Base-by-base conservation (phyloP, 805 yeast genomes). In the Kazachstania viticola region DNA sequence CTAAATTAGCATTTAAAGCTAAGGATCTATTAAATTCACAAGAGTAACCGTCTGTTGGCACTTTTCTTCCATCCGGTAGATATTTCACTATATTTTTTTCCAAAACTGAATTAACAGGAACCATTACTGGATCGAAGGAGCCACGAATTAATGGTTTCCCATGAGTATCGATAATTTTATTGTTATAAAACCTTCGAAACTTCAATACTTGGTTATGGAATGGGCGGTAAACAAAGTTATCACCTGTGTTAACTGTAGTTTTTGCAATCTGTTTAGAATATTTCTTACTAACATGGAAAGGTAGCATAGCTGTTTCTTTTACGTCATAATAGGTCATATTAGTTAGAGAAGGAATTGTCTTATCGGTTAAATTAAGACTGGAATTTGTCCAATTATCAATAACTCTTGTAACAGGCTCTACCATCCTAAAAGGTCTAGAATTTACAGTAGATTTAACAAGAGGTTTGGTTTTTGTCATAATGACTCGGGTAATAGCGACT, bases 101-200 rank as follows among this genome's bases (percentile, higher is more conserved):
- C 31, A 79, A 51, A 21, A 63, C 57, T 22, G 64, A 56, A 56
- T 79, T 83, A 28, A 77, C 28, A 18, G 91, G 87, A 23, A 61
- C 63, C 29, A 79, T 59, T 9, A 76, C 22, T 4, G 81, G 77
- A 51, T 78, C 84, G 15, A 76, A 46, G 16, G 69, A 65, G n/a
- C 77, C 63, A 41, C 83, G 64, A 24, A 79, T 41, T 31, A 75
- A 49, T 25, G 81, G 79, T 46, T 71, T 73, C 16, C 83, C 83
- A 19, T 72, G 60, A 6, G 71, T 64, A 46, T 75, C 74, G 49
- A 69, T 67, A 25, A 73, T 46, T 21, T 69, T 62, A 29, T 65
- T 59, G 46, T 72, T 67, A 47, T 73, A 69, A 32, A 56, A 57
- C 31, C 61, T 62, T 40, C 79, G 73, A 36, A 67, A 56, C 30